Evolutionary conservation across 768 basidiomycete genomes (phyloP), one percentile per base, ranked within the genome.

Genomic region (Rhodotorula kratochvilovae): DNA sequence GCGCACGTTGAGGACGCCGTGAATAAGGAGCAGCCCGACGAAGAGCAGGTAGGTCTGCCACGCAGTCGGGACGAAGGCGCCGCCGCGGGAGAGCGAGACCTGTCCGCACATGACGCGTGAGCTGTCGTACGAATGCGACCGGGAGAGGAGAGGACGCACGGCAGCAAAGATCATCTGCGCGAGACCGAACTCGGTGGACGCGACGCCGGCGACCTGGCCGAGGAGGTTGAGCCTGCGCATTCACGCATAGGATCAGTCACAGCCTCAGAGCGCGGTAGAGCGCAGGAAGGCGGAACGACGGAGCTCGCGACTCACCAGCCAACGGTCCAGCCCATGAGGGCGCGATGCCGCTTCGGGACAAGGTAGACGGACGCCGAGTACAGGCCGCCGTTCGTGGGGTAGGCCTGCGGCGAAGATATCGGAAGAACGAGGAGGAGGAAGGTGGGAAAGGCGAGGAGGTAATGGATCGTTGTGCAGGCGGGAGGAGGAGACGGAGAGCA

Each of bases 121-220:
- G 48, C 7, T 2, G 8, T 13, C 43, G 62, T 36, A 42, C 60
- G 36, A 6, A 23, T 15, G 29, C 29, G 0, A 3, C 11, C 21
- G 27, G 1, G 2, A 15, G 45, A 36, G 29, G 67, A 42, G 42
- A 5, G 29, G n/a, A 68, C 61, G 46, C 29, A 71, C 88, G 7
- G 90, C 90, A n/a, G 87, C 87, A 83, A 88, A 77, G 70, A 79
- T 80, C 78, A 80, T 79, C 50, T 72, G 73, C 1, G 68, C 63
- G 31, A 77, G 63, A 36, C 90, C 90, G 77, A 90, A 92, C 79
- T 92, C 90, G 0, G 90, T 92, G 4, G 89, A 91, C 13, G 91
- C 89, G 60, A 92, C 83, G 39, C 91, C 91, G 21, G 91, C 90
- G 66, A 91, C 86, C 80, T 92, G 90, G 46, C 90, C 87, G 86